Evolutionary conservation across 2,329 filamentous ascomycete genomes (phyloP), one percentile per base, ranked within the genome.

Genomic region (Rhynchosporium graminicola): DNA sequence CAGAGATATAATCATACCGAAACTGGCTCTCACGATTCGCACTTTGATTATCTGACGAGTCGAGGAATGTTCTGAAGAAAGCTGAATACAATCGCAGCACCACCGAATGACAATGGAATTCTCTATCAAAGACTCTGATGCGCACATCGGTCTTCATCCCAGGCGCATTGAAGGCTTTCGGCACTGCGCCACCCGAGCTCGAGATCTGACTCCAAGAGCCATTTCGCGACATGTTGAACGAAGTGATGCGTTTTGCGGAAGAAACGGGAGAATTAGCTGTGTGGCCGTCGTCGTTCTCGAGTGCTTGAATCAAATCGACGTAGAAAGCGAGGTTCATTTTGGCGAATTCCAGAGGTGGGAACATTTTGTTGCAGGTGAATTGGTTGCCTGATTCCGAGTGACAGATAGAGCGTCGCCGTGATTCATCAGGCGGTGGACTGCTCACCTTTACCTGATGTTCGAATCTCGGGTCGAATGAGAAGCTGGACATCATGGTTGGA

Each of bases 1-100:
- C 62, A 3, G 64, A 63, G 10, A 65, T 57, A 57, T 62, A 68
- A 7, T 67, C 65, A 36, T 67, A 67, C 28, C 46, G 50, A 20
- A 65, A 66, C 51, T 57, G 46, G 55, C 56, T 13, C 45, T 40
- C 28, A 3, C 46, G 3, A 50, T n/a, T 59, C 26, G 10, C 28
- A 12, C 13, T 8, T 10, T 26, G 33, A 31, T 51, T 52, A 15
- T 59, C 57, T 12, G 38, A 47, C 1, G 57, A 59, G 28, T 58
- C 52, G 5, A 64, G 47, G 13, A 55, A 56, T 8, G 56, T 61
- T 7, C 65, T 52, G 26, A 68, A 68, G 54, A 61, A 68, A 2
- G 52, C 56, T 2, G 64, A 63, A n/a, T 65, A 55, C 12, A 62
- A 28, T 29, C 57, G 65, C 20, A 66, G 26, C 1, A 61, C 29